phyloP scores from a whole-genome alignment of 768 basidiomycete genomes.

The Suillus occidentalis region DNA sequence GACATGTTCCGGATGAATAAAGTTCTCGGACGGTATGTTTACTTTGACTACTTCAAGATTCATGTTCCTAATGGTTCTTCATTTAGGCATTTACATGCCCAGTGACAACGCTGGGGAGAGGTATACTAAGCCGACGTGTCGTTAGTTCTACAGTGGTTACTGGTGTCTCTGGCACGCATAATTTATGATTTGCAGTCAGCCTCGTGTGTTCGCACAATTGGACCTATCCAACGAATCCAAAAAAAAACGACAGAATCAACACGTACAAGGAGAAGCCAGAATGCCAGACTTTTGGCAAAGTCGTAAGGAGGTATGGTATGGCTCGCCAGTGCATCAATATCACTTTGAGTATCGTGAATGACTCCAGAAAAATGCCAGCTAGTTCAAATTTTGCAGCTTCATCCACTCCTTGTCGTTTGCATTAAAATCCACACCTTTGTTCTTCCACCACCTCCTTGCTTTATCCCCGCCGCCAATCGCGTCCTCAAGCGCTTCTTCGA shows the following conservation, averaged over 20 bases:
- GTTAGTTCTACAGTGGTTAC: background rate
- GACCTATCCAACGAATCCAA: background rate
- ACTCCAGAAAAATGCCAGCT: slow-evolving; percentile 15
- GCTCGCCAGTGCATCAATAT: background rate
- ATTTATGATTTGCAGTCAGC: background rate
- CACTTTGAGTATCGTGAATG: slow-evolving; percentile 3
- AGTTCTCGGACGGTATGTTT: slow-evolving; percentile 68
- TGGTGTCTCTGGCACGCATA: background rate
- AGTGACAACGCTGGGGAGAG: slow-evolving; percentile 11
- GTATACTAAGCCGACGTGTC: background rate
- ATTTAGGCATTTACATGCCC: slow-evolving; percentile 34
- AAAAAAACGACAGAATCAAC: background rate
- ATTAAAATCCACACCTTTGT: slow-evolving; percentile 79
- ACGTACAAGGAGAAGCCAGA: background rate
- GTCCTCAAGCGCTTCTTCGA: slow-evolving; percentile 89
- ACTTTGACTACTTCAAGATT: background rate
- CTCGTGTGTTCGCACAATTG: background rate
- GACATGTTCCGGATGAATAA: slow-evolving; percentile 98
- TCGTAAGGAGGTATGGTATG: background rate
- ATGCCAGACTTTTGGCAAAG: background rate
- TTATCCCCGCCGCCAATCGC: slow-evolving; percentile 77
- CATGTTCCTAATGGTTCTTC: slow-evolving; percentile 4
- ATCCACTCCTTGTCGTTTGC: slow-evolving; percentile 88
- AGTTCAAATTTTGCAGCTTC: slow-evolving; percentile 77
- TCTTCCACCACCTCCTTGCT: slow-evolving; percentile 79